Evolutionary conservation across 768 basidiomycete species (phyloP).

Genomic region (Serendipita vermifera): DNA sequence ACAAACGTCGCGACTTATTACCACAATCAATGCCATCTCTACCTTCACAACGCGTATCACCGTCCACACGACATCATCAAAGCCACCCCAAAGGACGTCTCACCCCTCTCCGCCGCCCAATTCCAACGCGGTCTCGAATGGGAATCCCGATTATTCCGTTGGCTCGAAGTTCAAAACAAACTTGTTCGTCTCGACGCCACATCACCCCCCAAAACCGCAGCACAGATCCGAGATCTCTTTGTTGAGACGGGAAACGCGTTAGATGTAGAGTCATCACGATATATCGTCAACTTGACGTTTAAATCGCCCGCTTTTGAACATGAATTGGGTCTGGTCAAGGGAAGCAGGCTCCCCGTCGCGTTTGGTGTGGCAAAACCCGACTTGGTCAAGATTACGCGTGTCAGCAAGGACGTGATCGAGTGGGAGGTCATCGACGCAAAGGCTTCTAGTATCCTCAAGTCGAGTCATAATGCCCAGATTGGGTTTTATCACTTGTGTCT

Average conservation of each 20-base stretch:
- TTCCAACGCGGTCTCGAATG: conserved; percentile 35
- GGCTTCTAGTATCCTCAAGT: conserved; percentile 36
- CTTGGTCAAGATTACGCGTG: conserved; percentile 32
- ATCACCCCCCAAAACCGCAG: conserved; percentile 25
- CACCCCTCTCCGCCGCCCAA: conserved; percentile 28
- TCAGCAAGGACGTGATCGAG: conserved; percentile 17
- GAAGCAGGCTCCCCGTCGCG: conserved; percentile 21
- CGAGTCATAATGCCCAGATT: conserved; percentile 38
- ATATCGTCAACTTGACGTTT: conserved; percentile 33
- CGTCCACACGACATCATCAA: conserved; percentile 11
- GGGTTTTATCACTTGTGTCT: conserved; percentile 40
- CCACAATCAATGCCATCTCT: conserved; percentile 36
- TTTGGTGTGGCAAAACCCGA: conserved; percentile 40
- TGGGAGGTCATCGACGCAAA: conserved; percentile 44
- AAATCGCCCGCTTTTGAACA: conserved; percentile 29
- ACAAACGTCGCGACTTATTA: conserved; percentile 36
- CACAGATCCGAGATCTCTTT: background rate
- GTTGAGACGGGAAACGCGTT: conserved; percentile 30
- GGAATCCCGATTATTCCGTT: conserved; percentile 31
- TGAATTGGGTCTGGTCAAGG: conserved; percentile 25
- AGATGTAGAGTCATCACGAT: conserved; percentile 35
- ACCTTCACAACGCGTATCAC: conserved; percentile 33
- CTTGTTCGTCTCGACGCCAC: conserved; percentile 22
- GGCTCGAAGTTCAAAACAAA: conserved; percentile 30
- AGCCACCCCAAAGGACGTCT: conserved; percentile 10